phyloP scores from a whole-genome alignment of 2,329 filamentous ascomycete genomes.

The Claviceps purpurea region DNA sequence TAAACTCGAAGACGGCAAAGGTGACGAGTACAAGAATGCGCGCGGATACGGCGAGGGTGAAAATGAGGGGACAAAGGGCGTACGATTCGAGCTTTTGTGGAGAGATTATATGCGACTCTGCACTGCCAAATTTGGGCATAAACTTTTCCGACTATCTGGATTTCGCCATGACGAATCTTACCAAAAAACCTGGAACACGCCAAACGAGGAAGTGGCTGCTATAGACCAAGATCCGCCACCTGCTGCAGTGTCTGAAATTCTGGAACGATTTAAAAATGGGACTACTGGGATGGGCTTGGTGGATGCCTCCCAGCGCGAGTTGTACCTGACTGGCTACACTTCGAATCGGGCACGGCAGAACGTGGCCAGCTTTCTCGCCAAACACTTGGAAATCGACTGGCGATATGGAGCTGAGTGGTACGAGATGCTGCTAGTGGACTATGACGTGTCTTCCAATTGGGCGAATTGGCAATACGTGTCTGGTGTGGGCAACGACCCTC shows the following conservation, averaged over 20 bases:
- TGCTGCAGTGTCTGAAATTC: slow-evolving; percentile 29
- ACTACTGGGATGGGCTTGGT: slow-evolving; percentile 65
- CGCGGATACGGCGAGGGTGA: slow-evolving; percentile 55
- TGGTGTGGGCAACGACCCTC: slow-evolving; percentile 67
- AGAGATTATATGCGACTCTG: slow-evolving; percentile 72
- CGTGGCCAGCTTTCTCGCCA: slow-evolving; percentile 59
- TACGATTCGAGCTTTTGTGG: slow-evolving; percentile 66
- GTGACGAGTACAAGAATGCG: slow-evolving; percentile 24
- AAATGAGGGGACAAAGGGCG: slow-evolving; percentile 54
- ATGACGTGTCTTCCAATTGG: slow-evolving; percentile 67
- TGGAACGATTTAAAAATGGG: slow-evolving; percentile 50
- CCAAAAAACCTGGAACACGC: slow-evolving; percentile 35
- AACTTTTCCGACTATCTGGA: slow-evolving; percentile 52
- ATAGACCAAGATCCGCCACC: slow-evolving; percentile 26
- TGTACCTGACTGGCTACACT: slow-evolving; percentile 64
- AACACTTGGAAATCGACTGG: slow-evolving; percentile 67
- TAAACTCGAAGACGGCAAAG: slow-evolving; percentile 53
- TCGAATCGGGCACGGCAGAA: slow-evolving; percentile 67
- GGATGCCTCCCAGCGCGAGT: slow-evolving; percentile 62
- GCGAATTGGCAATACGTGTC: slow-evolving; percentile 74
- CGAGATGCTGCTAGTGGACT: slow-evolving; percentile 60
- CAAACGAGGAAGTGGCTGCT: slow-evolving; percentile 16
- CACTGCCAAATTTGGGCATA: slow-evolving; percentile 52
- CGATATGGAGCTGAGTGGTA: slow-evolving; percentile 73
- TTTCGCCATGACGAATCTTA: slow-evolving; percentile 37